These are phyloP conservation scores for Aspergillus funiculosus DNA, from an alignment of 495 filamentous ascomycete genomes.

Conservation along the genomic window DNA sequence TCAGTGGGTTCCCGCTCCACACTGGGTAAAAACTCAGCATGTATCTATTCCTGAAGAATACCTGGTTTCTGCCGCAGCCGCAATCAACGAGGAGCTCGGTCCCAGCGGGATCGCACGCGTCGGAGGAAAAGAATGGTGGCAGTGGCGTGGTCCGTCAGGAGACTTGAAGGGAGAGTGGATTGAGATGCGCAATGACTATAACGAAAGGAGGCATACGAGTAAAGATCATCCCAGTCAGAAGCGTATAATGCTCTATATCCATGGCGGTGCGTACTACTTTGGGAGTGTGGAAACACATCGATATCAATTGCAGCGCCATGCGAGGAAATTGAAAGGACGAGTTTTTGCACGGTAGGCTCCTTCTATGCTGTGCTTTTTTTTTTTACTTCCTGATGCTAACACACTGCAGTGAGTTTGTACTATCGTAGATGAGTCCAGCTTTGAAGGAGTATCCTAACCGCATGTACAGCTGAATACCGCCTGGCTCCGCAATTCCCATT, in stretches of 20 bases:
- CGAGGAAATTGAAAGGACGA: slow-evolving; percentile 82
- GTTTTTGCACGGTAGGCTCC: slow-evolving; percentile 64
- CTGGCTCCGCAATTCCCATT: slow-evolving; percentile 93
- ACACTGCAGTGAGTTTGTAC: slow-evolving; percentile 31
- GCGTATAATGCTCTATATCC: slow-evolving; percentile 87
- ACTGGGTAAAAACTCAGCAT: slow-evolving; percentile 77
- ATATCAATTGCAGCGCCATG: slow-evolving; percentile 93
- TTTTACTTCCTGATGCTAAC: slow-evolving; percentile 18
- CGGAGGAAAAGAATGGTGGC: slow-evolving; percentile 88
- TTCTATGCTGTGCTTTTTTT: neutral
- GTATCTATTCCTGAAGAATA: slow-evolving; percentile 59
- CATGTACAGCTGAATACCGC: slow-evolving; percentile 61
- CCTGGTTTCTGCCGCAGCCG: slow-evolving; percentile 54
- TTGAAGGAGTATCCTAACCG: neutral
- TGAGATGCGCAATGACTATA: slow-evolving; percentile 82
- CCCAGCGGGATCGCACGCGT: slow-evolving; percentile 64
- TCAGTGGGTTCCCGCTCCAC: slow-evolving; percentile 85
- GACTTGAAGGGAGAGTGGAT: slow-evolving; percentile 84
- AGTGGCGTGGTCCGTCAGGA: slow-evolving; percentile 65
- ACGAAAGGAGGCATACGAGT: slow-evolving; percentile 54
- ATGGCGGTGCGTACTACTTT: slow-evolving; percentile 81
- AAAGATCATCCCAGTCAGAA: slow-evolving; percentile 41
- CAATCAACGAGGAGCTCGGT: slow-evolving; percentile 66
- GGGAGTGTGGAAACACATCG: slow-evolving; percentile 92
- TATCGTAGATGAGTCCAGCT: no score